Evolutionary conservation across 352 stramenopile species (phyloP).

Genomic region (Globisporangium uncinulatum): DNA sequence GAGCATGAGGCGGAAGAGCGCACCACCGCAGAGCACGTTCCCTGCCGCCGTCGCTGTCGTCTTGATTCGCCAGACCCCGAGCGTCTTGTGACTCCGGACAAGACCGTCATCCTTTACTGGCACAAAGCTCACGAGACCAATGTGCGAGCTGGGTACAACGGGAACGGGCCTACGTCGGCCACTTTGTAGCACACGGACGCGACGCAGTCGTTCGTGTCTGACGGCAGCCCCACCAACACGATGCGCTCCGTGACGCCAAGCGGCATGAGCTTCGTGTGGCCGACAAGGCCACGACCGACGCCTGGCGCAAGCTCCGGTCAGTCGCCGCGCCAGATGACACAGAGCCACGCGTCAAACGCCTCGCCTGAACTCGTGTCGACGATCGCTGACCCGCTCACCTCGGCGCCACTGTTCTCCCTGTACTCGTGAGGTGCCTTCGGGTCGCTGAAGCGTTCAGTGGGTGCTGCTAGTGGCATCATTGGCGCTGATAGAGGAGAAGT

Average conservation of each 20-base stretch:
- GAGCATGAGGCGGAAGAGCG: slow-evolving; percentile 27
- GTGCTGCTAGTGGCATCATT: not conserved
- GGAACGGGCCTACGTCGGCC: slow-evolving; percentile 37
- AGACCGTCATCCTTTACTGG: slow-evolving; percentile 17
- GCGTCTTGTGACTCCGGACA: slow-evolving; percentile 23
- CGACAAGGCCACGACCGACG: slow-evolving; percentile 43
- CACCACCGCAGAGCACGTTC: slow-evolving; percentile 35
- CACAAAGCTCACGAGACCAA: slow-evolving; percentile 55
- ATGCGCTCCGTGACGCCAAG: slow-evolving; percentile 67
- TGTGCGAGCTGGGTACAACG: slow-evolving; percentile 30
- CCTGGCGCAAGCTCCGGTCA: slow-evolving; percentile 37
- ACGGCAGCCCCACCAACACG: slow-evolving; percentile 38
- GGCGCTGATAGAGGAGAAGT: no score
- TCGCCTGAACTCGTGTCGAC: slow-evolving; percentile 30
- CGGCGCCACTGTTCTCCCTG: slow-evolving; percentile 42
- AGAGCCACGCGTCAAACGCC: slow-evolving; percentile 63
- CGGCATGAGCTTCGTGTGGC: slow-evolving; percentile 36
- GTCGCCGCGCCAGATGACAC: slow-evolving; percentile 35
- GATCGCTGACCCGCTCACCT: slow-evolving; percentile 34
- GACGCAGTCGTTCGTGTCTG: slow-evolving; percentile 15
- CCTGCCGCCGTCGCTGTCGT: slow-evolving; percentile 39
- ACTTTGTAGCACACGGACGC: slow-evolving; percentile 45
- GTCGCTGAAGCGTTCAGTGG: slow-evolving; percentile 36
- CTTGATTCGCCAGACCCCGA: slow-evolving; percentile 62
- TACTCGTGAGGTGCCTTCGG: slow-evolving; percentile 32